A percentile compares a stretch with the other conserved stretches of the same genome.
Evolutionary conservation across 805 yeast genomes (phyloP).

Genomic region (Priceomyces melissophilus): DNA sequence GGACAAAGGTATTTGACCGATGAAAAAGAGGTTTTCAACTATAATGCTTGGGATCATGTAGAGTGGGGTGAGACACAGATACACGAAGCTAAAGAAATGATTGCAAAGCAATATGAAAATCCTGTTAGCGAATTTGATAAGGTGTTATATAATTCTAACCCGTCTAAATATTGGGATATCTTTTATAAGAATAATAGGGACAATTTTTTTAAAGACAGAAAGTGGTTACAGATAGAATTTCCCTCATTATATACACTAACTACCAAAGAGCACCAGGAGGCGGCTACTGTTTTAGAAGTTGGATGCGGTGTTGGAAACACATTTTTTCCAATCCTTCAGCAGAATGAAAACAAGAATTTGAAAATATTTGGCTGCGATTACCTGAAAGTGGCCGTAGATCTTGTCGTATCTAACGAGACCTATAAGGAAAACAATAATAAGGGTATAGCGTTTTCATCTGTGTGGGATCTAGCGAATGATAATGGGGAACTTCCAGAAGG

Average conservation of each 20-base stretch:
- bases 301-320: constrained; percentile 99
- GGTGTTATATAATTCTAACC: constrained; percentile 71
- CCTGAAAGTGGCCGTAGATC: constrained; percentile 82
- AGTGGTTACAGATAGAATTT: constrained; percentile 93
- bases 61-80: constrained; percentile 95
- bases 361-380: constrained; percentile 84
- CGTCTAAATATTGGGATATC: constrained; percentile 93
- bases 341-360: constrained; percentile 76
- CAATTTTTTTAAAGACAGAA: constrained; percentile 93
- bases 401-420: constrained; percentile 63
- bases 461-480: constrained; percentile 90
- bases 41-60: constrained; percentile 96
- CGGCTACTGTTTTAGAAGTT: constrained; percentile 75
- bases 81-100: constrained; percentile 67
- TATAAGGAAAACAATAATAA: constrained; percentile 50
- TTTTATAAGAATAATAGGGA: constrained; percentile 88
- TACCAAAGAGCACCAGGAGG: constrained; percentile 59
- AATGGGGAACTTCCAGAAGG: constrained; percentile 78
- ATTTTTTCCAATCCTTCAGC: constrained; percentile 80
- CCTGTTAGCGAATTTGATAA: constrained; percentile 92
- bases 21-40: constrained; percentile 81
- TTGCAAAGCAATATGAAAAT: constrained; percentile 66
- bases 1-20: constrained; percentile 78
- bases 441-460: constrained; percentile 70
- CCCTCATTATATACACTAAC: constrained; percentile 82